These are phyloP conservation scores for Sporothrix variecibatus DNA, from an alignment of 2,329 filamentous ascomycete genomes.

Conservation along the genomic window DNA sequence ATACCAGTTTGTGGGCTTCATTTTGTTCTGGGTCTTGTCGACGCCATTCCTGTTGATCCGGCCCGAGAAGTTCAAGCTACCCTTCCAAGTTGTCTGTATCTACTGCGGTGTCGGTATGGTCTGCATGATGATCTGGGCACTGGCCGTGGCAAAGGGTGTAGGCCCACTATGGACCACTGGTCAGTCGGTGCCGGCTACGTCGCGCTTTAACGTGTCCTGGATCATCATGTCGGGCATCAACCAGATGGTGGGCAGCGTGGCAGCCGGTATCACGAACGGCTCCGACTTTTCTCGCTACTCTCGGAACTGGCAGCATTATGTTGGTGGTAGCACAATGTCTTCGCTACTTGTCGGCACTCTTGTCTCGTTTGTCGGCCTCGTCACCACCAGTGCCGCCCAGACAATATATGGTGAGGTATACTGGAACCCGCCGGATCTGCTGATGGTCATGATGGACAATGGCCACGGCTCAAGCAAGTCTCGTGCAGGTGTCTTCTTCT, in stretches of 20 bases:
- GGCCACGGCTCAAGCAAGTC: slow-evolving; percentile 37
- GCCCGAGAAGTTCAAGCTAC: slow-evolving; percentile 43
- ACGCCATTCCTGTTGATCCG: slow-evolving; percentile 47
- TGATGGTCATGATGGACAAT: slow-evolving; percentile 42
- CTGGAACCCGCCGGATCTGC: slow-evolving; percentile 48
- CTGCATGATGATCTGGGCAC: slow-evolving; percentile 42
- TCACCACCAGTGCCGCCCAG: slow-evolving; percentile 37
- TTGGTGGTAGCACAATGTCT: slow-evolving; percentile 36
- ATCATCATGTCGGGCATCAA: slow-evolving; percentile 44
- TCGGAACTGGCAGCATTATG: slow-evolving; percentile 45
- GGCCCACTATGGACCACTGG: slow-evolving; percentile 35
- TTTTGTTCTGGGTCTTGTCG: slow-evolving; percentile 35
- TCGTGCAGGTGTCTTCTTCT: slow-evolving; percentile 50
- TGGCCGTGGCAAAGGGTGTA: slow-evolving; percentile 38
- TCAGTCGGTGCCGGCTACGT: not conserved
- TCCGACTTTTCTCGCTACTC: slow-evolving; percentile 49
- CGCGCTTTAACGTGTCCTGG: slow-evolving; percentile 41
- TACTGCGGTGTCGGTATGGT: slow-evolving; percentile 38
- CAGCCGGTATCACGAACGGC: slow-evolving; percentile 49
- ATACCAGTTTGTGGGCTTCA: slow-evolving; percentile 40
- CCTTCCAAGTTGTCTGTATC: slow-evolving; percentile 37
- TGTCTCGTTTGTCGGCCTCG: slow-evolving; percentile 43
- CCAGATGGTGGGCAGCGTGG: slow-evolving; percentile 46
- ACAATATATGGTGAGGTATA: slow-evolving; percentile 40
- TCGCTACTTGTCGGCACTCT: slow-evolving; percentile 44